These are phyloP conservation scores for Eustoma russellianum DNA, from an alignment of 257 asterid species.

Conservation along the genomic window DNA sequence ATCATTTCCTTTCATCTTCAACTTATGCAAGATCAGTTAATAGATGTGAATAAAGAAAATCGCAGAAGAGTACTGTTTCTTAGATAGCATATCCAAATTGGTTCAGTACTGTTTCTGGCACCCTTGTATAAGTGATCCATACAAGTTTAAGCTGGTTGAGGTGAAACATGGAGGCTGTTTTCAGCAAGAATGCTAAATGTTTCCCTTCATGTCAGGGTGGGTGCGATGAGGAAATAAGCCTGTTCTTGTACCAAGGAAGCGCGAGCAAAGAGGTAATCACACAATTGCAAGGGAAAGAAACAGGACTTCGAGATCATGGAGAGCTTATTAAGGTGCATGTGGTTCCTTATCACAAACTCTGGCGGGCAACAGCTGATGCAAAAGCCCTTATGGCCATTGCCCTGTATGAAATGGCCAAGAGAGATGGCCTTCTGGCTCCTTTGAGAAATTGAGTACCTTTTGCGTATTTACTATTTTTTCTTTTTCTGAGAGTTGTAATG, in stretches of 20 bases:
- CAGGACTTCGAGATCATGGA: conserved; percentile 80
- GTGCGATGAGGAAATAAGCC: too few species aligned
- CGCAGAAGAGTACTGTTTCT: too few species aligned
- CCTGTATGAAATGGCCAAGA: conserved; percentile 81
- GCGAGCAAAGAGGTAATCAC: conserved; percentile 50
- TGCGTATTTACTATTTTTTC: not conserved
- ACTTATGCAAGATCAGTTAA: too few species aligned
- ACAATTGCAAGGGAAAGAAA: conserved; percentile 69
- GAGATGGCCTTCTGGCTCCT: conserved; percentile 47
- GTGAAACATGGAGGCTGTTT: too few species aligned
- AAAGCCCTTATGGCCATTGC: conserved; percentile 69
- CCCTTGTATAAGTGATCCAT: too few species aligned
- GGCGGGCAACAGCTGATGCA: conserved; percentile 89
- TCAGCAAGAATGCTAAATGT: too few species aligned
- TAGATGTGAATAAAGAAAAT: too few species aligned
- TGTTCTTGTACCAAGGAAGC: conserved; percentile 57
- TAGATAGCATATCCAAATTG: too few species aligned
- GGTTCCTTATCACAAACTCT: conserved; percentile 61
- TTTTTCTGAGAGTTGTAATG: not conserved
- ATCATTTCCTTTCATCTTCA: too few species aligned
- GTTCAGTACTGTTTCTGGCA: too few species aligned
- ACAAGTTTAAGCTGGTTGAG: too few species aligned
- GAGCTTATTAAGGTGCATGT: conserved; percentile 72
- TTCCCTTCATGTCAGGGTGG: conserved; percentile 52
- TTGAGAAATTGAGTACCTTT: conserved; percentile 12